These are phyloP conservation scores for Agarophyton chilense DNA, from an alignment of 23 red algal species.

Conservation along the genomic window DNA sequence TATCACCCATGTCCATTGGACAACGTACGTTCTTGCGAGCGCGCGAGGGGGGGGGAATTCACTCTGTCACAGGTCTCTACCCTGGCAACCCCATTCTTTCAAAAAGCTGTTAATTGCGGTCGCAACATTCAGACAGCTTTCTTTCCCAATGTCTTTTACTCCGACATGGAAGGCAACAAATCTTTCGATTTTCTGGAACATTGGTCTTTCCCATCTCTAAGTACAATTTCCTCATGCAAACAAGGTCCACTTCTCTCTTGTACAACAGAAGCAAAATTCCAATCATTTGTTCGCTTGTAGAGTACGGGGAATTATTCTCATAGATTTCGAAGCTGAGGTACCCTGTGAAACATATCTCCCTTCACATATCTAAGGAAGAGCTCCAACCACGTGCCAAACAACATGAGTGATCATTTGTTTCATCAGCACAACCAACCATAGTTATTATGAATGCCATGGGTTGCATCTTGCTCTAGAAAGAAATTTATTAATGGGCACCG, in stretches of 20 bases:
- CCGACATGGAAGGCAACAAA: neutral
- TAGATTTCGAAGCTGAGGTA: no score
- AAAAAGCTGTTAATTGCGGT: neutral
- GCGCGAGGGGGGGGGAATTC: no score
- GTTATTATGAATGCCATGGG: no score
- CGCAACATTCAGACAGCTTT: no score
- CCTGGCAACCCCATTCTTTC: neutral
- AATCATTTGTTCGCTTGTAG: no score
- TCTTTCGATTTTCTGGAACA: neutral
- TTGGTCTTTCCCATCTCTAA: neutral
- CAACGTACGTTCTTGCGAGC: slow-evolving; percentile 8
- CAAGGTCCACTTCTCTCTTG: neutral
- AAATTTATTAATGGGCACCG: neutral
- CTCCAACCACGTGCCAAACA: neutral
- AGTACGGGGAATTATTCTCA: neutral
- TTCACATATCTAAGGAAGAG: neutral
- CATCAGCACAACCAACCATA: no score
- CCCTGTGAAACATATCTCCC: neutral
- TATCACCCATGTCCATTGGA: neutral
- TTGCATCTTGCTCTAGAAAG: no score
- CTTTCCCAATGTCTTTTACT: neutral
- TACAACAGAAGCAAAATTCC: no score
- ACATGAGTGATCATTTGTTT: neutral
- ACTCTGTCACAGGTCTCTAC: no score
- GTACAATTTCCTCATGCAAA: neutral